Evolutionary conservation across 108 stramenopile genomes (phyloP), one percentile per base, ranked within the genome.

Genomic region (Skeletonema tropicum): DNA sequence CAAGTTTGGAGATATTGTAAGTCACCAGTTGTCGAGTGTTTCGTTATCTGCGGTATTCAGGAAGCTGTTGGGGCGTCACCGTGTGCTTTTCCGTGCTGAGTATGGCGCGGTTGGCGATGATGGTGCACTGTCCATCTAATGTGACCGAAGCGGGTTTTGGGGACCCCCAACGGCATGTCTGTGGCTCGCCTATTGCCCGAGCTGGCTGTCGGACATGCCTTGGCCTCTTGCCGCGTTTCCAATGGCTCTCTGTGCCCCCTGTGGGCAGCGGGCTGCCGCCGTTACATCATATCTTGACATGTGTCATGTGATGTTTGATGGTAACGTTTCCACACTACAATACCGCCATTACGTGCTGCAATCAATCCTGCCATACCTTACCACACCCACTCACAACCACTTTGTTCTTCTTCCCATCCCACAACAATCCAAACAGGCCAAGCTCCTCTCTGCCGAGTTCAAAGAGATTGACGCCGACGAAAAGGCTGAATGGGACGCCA

Each of bases 1-100:
- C 71, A 75, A 71, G 66, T 94, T 94, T 72, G 93, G 91, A 35
- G 91, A 92, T 61, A 77, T 92, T 69, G 93, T 94, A 82, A 92
- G 90, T 92, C 13, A 6, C 17, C 26, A 13, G 19, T 31, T 64
- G 36, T 38, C 3, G 14, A 42, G 41, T 15, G 14, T 42, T 42
- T 39, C 59, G 55, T 49, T 66, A 39, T 57, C 75, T 45, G 21
- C 25, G 14, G 14, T 3, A 15, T 8, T 15, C 41, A 8, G 13
- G 41, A 13, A 42, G 41, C 41, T 3, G 14, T 26, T 38, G 55
- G 33, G 48, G 33, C n/a, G 23, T 64, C 38, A 32, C 21, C 48
- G 31, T 23, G 60, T 29, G 64, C 45, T 25, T 73, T 61, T 42
- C 17, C 31, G 42, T 12, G 60, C 9, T 66, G 31, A 55, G 42